Base-by-base conservation (phyloP, 257 asterid species). In the Gentiana straminea region DNA sequence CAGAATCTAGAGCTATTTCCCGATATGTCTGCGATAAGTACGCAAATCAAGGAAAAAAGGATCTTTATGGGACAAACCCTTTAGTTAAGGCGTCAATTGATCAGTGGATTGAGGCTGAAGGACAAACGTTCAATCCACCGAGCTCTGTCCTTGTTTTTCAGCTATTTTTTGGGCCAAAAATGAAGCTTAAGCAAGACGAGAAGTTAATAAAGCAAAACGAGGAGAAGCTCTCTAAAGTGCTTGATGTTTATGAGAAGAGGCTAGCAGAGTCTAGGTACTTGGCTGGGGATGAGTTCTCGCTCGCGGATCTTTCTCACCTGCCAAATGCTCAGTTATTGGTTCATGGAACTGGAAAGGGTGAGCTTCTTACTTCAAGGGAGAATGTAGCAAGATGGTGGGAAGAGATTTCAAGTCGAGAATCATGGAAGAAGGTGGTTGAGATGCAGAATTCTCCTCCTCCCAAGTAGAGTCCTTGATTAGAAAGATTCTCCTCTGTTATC, bases 331-430 rank as follows among this genome's bases (percentile, higher is more conserved):
- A 77, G 43, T 72, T 65, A 64, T 72, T 88, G 74, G 76, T 70
- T 65, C 75, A 63, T n/a, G 62, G 66, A 33, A 74, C 84, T 33
- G 70, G 69, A 7, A 58, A 45, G 39, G 80, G 63, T 49, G 93
- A 80, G 64, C 69, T 80, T 24, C 68, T 87, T 53, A 69, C 68
- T 54, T 70, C 82, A 35, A 76, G 94, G 80, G 64, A 76, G 67
- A 84, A 86, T 57, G 89, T 86, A 4, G 89, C 64, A 56, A 77
- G 96, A 77, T 87, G 96, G 96, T 84, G 96, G 96, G 75, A 41
- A 8, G 93, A 87, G 68, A 84, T 87, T 58, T 80, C 93, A 0
- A 52, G 68, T 61, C 62, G 90, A 3, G 86, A 80, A 60, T 73
- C 93, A n/a, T 87, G 96, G 95, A 86, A 75, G 65, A 77, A 79